Evolutionary conservation across 768 basidiomycete genomes (phyloP), one percentile per base, ranked within the genome.

Genomic region (Mycena chlorophos): DNA sequence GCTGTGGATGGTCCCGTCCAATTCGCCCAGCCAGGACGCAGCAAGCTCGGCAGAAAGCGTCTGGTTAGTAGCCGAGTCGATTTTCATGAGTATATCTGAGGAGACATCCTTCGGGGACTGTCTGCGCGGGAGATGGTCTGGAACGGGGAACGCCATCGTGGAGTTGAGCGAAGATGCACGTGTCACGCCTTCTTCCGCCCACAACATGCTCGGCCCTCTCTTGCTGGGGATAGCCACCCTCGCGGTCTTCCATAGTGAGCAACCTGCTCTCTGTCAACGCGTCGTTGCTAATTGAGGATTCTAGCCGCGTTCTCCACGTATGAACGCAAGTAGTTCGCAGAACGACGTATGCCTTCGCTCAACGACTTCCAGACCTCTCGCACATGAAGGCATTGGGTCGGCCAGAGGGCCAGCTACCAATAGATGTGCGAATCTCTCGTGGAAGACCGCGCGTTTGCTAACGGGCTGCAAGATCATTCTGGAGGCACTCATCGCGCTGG

Each of bases 301-400:
- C 3, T 63, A 91, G 90, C 88, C 42, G 87, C 88, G 19, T 91
- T 84, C 68, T 91, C 91, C 17, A 83, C 86, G 2, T 91, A 90
- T 68, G 88, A 91, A 75, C 83, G 90, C 86, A 51, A 66, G 87
- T 75, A 8, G 17, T 8, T 39, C 27, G 8, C 31, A 8, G 17
- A 19, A 34, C 26, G 20, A 28, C 10, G 12, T n/a, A n/a, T n/a
- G n/a, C n/a, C n/a, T 37, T 22, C 12, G 25, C 19, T 43, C 26
- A 26, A 22, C 25, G 29, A 30, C 40, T 46, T 42, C 52, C 40
- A 93, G 91, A 93, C 68, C 71, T 90, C 48, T 88, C 89, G 13
- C 83, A 83, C 59, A 66, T 90, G 61, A 93, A 92, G 64, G 87
- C 88, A 16, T 77, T 91, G 38, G 89, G 86, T 55, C 71, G 80